Evolutionary conservation across 2,329 filamentous ascomycete genomes (phyloP), one percentile per base, ranked within the genome.

Genomic region (Juglanconis oblonga): DNA sequence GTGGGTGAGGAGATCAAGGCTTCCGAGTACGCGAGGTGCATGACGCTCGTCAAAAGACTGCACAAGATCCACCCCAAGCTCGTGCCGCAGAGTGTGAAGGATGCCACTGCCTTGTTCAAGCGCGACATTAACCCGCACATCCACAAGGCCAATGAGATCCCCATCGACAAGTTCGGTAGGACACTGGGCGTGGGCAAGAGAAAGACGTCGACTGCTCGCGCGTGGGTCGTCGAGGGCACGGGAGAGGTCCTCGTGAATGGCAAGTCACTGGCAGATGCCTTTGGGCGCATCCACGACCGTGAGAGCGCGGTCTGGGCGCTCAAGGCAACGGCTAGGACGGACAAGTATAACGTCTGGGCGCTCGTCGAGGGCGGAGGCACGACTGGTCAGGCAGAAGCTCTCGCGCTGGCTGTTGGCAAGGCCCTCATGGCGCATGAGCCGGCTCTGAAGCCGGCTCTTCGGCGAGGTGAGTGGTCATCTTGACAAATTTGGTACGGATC

Each of bases 331-430:
- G 81, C 89, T 48, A 82, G 95, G 64, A 76, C 96, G 65, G 92
- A 97, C 80, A 98, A 97, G 76, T 99, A 99, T 81, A 99, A 99
- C 70, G 86, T 97, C 3, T 99, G 92, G 88, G 93, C 88, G 56
- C 77, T 90, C 53, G 91, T 92, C 3, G 82, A 84, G 61, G 95
- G 95, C 58, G 95, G 95, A 66, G 95, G 95, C 68, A 89, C 90
- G 52, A 99, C 95, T 53, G 95, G 95, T 2, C 96, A 99, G 76
- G 94, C 95, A 7, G 95, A 99, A 76, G 93, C 95, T 38, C 84
- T 98, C 69, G 96, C 94, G 47, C 76, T 99, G 76, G 95, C 91
- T 24, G 84, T 98, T 71, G 90, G 90, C 59, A 95, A 94, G 75
- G 94, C 91, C 29, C 78, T 99, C 73, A 73, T 96, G 73, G 88